Evolutionary conservation across 2,329 filamentous ascomycete species (phyloP), one percentile per base, ranked within the genome.

Genomic region (Teratosphaeria nubilosa): DNA sequence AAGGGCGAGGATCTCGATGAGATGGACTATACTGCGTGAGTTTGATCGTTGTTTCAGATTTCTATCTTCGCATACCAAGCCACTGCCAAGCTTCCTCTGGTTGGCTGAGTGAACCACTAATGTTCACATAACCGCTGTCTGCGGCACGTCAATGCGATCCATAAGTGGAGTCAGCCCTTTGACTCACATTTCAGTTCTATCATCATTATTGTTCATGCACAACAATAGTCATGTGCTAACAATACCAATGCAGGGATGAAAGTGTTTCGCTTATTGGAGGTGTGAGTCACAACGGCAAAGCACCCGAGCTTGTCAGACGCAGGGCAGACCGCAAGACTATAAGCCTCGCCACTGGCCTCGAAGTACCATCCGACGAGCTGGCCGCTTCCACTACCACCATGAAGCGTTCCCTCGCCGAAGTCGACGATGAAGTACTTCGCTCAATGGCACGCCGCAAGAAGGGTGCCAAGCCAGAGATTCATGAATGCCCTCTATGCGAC

Each of bases 361-460:
- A 59, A n/a, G 60, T 73, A 20, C 62, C 67, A 30, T 89, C 86
- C 5, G 86, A 86, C 53, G 72, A 76, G n/a, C 64, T 86, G 63
- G 79, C 81, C 1, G 80, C 90, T 57, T 67, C 72, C 53, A 65
- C 72, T 63, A 67, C 73, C 67, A 53, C 51, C 13, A 72, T 78
- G 66, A 85, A 85, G 76, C 79, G 81, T 57, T 69, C 76, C 54
- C 71, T 80, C 34, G 60, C 62, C 50, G 78, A 75, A 62, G 83
- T 86, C 68, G 80, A 84, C 16, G 88, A 90, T 66, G 86, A 87
- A 66, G 87, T 91, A 62, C 84, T 86, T 75, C 89, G 91, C 54
- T 97, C 91, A 48, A 97, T 96, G 92, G 92, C 91, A 59, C 87
- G 91, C 59, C 87, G 91, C 65, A 95, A 95, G 83, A 95, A 96